Evolutionary conservation across 1,284 basidiomycete species (phyloP).

Genomic region (Golubevia sp.): DNA sequence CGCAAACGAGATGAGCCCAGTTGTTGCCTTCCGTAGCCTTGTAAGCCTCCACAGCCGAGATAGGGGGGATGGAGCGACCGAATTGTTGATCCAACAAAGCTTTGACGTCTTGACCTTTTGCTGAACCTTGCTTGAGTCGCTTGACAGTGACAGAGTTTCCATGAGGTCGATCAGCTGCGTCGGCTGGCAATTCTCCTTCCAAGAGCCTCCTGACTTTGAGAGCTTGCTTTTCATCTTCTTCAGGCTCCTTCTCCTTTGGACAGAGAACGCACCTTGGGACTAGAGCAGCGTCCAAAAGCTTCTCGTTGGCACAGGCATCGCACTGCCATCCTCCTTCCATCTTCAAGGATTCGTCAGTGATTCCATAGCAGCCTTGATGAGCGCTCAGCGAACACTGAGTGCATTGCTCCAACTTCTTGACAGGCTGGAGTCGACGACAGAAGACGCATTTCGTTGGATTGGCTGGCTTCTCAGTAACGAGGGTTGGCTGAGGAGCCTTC

Average conservation of each 20-base stretch:
- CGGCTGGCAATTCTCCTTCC: no score
- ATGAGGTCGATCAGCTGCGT: no score
- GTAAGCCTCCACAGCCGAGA: slow-evolving; percentile 47
- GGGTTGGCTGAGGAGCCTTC: slow-evolving; percentile 1
- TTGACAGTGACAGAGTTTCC: no score
- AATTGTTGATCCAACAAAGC: no score
- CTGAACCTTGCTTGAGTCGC: no score
- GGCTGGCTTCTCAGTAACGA: slow-evolving; percentile 9
- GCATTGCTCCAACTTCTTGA: slow-evolving; percentile 46
- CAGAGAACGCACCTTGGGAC: slow-evolving; percentile 49
- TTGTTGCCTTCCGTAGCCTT: slow-evolving; percentile 60
- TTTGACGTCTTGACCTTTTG: no score
- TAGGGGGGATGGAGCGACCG: slow-evolving; percentile 7
- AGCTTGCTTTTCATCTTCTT: no score
- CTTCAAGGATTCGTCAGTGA: slow-evolving; percentile 36
- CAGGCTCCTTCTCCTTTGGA: slow-evolving; percentile 3
- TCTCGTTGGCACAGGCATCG: slow-evolving; percentile 50
- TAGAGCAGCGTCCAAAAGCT: slow-evolving; percentile 34
- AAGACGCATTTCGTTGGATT: slow-evolving; percentile 40
- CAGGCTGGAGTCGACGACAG: slow-evolving; percentile 51
- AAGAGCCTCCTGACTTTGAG: no score
- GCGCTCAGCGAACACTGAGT: slow-evolving; percentile 46
- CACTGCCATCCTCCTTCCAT: slow-evolving; percentile 36
- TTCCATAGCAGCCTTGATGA: slow-evolving; percentile 51
- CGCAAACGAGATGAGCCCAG: slow-evolving; percentile 55